Evolutionary conservation across 768 basidiomycete genomes (phyloP), one percentile per base, ranked within the genome.

Genomic region (Tulasnella sp.): DNA sequence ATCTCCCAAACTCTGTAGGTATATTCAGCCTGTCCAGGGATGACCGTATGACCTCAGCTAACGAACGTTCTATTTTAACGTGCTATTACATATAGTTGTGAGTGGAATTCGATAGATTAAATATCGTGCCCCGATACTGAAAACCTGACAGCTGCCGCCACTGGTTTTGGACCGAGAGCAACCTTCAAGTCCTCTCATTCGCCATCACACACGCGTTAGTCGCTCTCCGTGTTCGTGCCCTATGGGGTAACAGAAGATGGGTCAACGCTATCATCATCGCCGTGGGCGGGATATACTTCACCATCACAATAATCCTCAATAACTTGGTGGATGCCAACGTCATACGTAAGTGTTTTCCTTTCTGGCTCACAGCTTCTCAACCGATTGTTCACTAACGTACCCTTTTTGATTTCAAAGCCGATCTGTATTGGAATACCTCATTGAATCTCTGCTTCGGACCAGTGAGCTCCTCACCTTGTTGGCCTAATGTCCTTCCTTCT

Each of bases 151-250:
- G n/a, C 23, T 56, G 55, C 11, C 41, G 24, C 10, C 19, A 43
- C 21, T 56, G 55, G 55, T 30, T 44, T 3, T 41, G 38, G 19
- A 24, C 19, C 15, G 55, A 56, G 10, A 42, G 23, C 2, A n/a
- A 32, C 41, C 21, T 56, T 41, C 55, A 56, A 42, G 43, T 42
- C 29, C 55, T 56, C 11, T 56, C 26, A 26, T 42, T 41, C 23
- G 55, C 19, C 4, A 43, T 56, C 3, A 42, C 44, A 1, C 55
- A 56, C 32, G 32, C 42, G 13, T n/a, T 56, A 19, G 55, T 42
- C 10, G 23, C 34, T 26, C 44, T 56, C 41, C 41, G 55, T 29
- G 41, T 56, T 1, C 55, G 55, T 3, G 55, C 55, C 15, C 29
- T 56, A 10, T 42, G 32, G 32, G 38, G 38, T 8, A 19, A 17